These are phyloP conservation scores for Elsinoe australis DNA, from an alignment of 2,329 filamentous ascomycete genomes.

Conservation along the genomic window DNA sequence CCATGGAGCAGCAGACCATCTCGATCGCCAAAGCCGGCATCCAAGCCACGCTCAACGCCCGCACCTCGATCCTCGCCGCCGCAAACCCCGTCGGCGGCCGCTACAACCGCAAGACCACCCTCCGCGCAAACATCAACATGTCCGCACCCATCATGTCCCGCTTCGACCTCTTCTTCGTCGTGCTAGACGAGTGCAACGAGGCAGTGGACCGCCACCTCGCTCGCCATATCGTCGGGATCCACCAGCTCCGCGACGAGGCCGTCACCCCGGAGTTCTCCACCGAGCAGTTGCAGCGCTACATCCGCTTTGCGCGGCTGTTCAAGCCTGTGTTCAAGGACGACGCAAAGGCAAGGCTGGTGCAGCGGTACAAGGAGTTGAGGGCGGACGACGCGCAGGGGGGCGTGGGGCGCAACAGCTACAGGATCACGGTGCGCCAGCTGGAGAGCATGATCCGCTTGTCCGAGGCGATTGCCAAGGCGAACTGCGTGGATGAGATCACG, in stretches of 20 bases:
- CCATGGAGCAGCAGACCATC: slow-evolving; percentile 99
- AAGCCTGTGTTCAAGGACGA: slow-evolving; percentile 84
- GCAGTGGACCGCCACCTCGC: slow-evolving; percentile 82
- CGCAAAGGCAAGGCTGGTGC: slow-evolving; percentile 75
- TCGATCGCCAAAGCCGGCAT: slow-evolving; percentile 98
- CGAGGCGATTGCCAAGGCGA: slow-evolving; percentile 97
- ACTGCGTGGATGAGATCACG: slow-evolving; percentile 85
- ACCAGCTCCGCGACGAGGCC: slow-evolving; percentile 85
- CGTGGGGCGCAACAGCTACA: slow-evolving; percentile 88
- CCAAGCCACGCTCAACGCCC: slow-evolving; percentile 91
- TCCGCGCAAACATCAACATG: slow-evolving; percentile 96
- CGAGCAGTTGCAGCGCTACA: slow-evolving; percentile 93
- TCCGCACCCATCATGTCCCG: slow-evolving; percentile 98
- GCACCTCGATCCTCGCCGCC: slow-evolving; percentile 89
- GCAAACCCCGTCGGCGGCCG: slow-evolving; percentile 92
- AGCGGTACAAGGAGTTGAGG: slow-evolving; percentile 91
- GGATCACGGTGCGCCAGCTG: slow-evolving; percentile 92
- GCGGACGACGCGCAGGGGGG: slow-evolving; percentile 91
- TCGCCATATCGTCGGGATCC: slow-evolving; percentile 87
- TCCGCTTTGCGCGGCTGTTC: slow-evolving; percentile 92
- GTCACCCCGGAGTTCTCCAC: slow-evolving; percentile 91
- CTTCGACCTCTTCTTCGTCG: slow-evolving; percentile 97
- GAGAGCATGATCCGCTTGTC: slow-evolving; percentile 92
- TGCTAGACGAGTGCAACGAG: slow-evolving; percentile 95
- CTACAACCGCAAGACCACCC: slow-evolving; percentile 93